A percentile compares a stretch with the other conserved stretches of the same genome.
phyloP scores from a whole-genome alignment of 2,329 filamentous ascomycete species.

The Juglanconis juglandina region DNA sequence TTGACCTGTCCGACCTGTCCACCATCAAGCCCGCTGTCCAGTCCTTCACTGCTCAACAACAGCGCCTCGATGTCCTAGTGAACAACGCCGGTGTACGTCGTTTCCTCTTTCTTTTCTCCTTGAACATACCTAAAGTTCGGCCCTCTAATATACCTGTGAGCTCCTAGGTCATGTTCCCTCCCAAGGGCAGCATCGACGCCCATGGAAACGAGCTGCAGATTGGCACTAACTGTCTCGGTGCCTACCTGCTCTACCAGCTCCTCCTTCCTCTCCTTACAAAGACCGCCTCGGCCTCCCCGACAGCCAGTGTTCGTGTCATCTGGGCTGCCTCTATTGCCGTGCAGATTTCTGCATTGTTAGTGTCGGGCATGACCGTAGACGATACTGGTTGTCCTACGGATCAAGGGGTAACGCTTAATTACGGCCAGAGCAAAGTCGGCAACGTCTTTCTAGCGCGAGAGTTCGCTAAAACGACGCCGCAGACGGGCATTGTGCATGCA shows the following conservation, averaged over 20 bases:
- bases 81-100: conserved; percentile 1
- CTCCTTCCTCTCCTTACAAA: conserved; percentile 1
- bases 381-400: conserved; percentile 17
- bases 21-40: conserved; percentile 2
- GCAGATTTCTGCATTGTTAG: conserved; percentile 9
- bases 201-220: conserved; percentile 5
- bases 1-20: conserved; percentile 9
- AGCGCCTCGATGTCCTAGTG: conserved; percentile 5
- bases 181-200: neutral
- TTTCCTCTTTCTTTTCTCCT: no score
- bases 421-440: conserved; percentile 22
- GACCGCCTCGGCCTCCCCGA: neutral
- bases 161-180: conserved; percentile 13
- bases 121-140: no score
- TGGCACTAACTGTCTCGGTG: conserved; percentile 5
- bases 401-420: conserved; percentile 16
- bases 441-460: conserved; percentile 21
- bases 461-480: conserved; percentile 17
- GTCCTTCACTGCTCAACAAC: neutral
- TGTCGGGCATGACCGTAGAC: conserved; percentile 18
- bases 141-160: neutral
- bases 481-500: conserved; percentile 21
- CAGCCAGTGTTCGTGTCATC: neutral
- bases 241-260: conserved; percentile 1
- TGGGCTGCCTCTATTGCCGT: conserved; percentile 9